Base-by-base conservation (phyloP, 306 rosid species). In the Pterocarpus santalinus region DNA sequence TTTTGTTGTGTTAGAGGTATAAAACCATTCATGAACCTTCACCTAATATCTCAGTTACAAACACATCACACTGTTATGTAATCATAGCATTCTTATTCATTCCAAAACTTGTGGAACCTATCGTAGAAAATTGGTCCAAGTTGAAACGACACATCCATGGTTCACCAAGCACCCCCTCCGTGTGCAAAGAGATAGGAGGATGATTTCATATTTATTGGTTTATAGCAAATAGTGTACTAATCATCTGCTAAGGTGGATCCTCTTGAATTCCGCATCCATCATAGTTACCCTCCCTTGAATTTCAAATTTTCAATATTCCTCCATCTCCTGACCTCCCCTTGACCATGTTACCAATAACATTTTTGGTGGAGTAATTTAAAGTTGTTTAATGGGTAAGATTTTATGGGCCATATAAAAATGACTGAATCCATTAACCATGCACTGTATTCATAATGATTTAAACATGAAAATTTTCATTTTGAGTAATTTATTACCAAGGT, bases 401-500 rank as follows among this genome's bases (percentile, higher is more conserved):
- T 71, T 65, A 14, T 64, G 68, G 22, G 36, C 44, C 30, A 13
- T 9, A 55, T 73, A 39, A 79, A 60, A 3, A 22, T 1, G 65
- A 17, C 36, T 44, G 38, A 55, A 67, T 64, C 22, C 53, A 55
- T 63, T 38, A 80, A 72, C 14, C 52, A 1, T 22, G 28, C 1
- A 1, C 28, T 22, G 28, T 22, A 22, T 1, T 0, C 28, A 22
- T 22, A 22, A 22, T 22, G 28, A 22, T 22, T 22, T 22, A 22
- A n/a, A 41, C 77, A 47, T 47, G 66, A 52, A 78, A 36, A 43
- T 46, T 36, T 35, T 83, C 69, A 66, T 51, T 65, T 55, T 33
- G 51, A 22, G 14, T 47, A 62, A 35, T 8, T 64, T 73, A 56
- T 53, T 39, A 35, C 46, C 17, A n/a, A 11, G 47, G 1, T 60